These are phyloP conservation scores for Aspergillus thermomutatus DNA, from an alignment of 2,329 filamentous ascomycete genomes.

Conservation along the genomic window DNA sequence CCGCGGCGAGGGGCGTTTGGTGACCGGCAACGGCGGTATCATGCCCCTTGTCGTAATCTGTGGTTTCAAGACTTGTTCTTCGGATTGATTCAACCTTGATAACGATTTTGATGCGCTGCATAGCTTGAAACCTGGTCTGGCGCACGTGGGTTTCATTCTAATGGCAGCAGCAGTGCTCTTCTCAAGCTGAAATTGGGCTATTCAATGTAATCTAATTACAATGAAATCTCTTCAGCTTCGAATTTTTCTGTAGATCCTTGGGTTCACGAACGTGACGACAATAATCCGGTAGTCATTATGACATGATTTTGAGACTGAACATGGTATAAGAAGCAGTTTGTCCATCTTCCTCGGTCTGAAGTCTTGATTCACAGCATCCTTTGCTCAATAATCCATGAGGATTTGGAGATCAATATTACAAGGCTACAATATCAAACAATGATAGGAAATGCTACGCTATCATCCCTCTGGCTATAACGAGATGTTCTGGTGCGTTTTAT, in stretches of 20 bases:
- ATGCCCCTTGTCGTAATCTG: conserved; percentile 9
- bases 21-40: conserved; percentile 8
- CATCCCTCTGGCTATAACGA: background rate
- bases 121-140: background rate
- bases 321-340: background rate
- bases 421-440: background rate
- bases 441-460: background rate
- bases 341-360: background rate
- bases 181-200: background rate
- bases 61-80: background rate
- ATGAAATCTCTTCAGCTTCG: background rate
- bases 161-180: background rate
- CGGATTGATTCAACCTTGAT: background rate
- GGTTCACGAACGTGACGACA: background rate
- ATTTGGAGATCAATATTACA: too few species aligned
- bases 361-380: background rate
- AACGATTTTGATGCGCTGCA: conserved; percentile 7
- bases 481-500: background rate
- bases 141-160: background rate
- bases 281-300: background rate
- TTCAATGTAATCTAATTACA: background rate
- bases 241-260: background rate
- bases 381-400: background rate
- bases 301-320: background rate
- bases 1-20: conserved; percentile 19